Conservation (phyloP, 768 basidiomycete species). For the Russula earlei region DNA sequence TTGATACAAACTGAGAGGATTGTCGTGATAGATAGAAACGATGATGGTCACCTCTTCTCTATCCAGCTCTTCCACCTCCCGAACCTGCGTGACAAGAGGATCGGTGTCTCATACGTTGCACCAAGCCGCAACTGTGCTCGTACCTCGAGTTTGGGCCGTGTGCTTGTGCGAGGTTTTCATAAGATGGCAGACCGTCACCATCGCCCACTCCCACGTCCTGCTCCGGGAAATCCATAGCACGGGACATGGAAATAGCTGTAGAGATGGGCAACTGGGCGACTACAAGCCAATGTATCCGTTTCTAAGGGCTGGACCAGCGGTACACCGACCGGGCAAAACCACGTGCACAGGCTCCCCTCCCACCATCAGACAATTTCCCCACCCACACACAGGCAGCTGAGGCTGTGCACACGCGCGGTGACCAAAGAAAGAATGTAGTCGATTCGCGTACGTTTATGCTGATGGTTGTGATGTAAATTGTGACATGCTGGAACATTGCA, state of each 20-base stretch:
- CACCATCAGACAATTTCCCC: no score
- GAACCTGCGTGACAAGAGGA: conserved; percentile 41
- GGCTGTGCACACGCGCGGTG: no score
- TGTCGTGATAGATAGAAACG: background rate
- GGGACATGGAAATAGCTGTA: conserved; percentile 8
- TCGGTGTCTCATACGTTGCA: background rate
- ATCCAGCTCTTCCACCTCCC: conserved; percentile 85
- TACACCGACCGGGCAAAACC: background rate
- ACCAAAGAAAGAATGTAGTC: no score
- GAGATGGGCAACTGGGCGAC: background rate
- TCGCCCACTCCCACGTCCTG: conserved; percentile 37
- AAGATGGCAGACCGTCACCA: conserved; percentile 63
- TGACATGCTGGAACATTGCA: no score
- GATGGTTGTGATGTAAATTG: no score
- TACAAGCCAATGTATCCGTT: no score
- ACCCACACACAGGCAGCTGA: no score
- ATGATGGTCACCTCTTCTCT: conserved; percentile 58
- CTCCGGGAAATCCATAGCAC: conserved; percentile 27
- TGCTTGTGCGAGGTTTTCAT: conserved; percentile 68
- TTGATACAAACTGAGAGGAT: conserved; percentile 23
- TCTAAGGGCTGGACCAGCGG: background rate
- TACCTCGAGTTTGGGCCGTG: conserved; percentile 79
- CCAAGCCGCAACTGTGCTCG: conserved; percentile 5
- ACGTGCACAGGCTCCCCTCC: no score
- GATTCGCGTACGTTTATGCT: no score